phyloP scores from a whole-genome alignment of 176 grass and related monocot species.

The Oryza glaberrima region DNA sequence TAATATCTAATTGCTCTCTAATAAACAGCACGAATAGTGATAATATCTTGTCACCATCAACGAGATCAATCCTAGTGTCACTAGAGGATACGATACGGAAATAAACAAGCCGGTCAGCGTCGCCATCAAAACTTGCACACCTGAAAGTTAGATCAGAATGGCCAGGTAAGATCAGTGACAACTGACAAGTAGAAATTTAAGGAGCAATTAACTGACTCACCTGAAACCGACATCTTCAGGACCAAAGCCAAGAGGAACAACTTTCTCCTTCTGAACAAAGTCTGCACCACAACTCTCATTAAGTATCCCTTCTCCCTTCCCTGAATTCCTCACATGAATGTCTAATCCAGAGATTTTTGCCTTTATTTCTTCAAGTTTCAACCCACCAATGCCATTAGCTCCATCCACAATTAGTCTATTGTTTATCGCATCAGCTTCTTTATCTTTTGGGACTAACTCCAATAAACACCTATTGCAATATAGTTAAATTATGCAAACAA shows the following conservation, averaged over 20 bases:
- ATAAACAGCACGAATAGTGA: conserved; percentile 91
- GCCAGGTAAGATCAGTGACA: conserved; percentile 22
- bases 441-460: conserved; percentile 62
- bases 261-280: conserved; percentile 96
- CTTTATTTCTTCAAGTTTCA: conserved; percentile 74
- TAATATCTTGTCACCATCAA: conserved; percentile 94
- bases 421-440: conserved; percentile 21
- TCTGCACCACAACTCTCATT: conserved; percentile 91
- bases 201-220: conserved; percentile 21
- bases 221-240: conserved; percentile 64
- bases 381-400: conserved; percentile 89
- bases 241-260: conserved; percentile 67
- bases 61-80: conserved; percentile 68
- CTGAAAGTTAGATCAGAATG: conserved; percentile 57
- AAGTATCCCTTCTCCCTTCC: conserved; percentile 87
- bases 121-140: conserved; percentile 95
- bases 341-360: conserved; percentile 53
- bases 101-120: conserved; percentile 86
- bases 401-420: conserved; percentile 82
- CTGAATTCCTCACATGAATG: conserved; percentile 71
- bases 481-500: neutral
- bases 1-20: conserved; percentile 73
- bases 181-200: neutral
- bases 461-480: conserved; percentile 48
- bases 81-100: conserved; percentile 63